Percentiles rank a stretch among this genome's conserved stretches.
phyloP scores from a whole-genome alignment of 768 basidiomycete species.

The Rhizopogon vulgaris region DNA sequence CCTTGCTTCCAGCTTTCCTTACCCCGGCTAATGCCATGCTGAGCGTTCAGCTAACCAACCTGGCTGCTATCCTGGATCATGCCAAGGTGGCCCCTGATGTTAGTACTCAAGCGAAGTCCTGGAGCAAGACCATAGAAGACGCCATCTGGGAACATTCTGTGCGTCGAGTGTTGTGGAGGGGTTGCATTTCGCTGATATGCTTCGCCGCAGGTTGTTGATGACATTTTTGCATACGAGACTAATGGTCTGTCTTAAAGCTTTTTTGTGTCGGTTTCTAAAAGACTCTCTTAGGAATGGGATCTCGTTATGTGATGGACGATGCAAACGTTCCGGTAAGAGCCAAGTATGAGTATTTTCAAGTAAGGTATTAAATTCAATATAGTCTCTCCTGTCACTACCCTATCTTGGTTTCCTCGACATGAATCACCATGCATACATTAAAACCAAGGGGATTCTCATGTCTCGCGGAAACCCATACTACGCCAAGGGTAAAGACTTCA shows the following conservation, averaged over 20 bases:
- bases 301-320: conserved; percentile 77
- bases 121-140: conserved; percentile 50
- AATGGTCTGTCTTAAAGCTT: conserved; percentile 41
- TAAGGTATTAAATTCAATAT: neutral
- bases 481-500: conserved; percentile 54
- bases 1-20: conserved; percentile 49
- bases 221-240: conserved; percentile 72
- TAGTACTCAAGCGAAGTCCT: conserved; percentile 46
- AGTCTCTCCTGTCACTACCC: conserved; percentile 75
- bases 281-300: conserved; percentile 47
- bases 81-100: conserved; percentile 42
- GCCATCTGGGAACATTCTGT: conserved; percentile 64
- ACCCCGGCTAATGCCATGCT: conserved; percentile 82
- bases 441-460: conserved; percentile 57
- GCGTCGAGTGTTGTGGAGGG: conserved; percentile 6
- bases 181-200: neutral
- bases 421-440: conserved; percentile 49
- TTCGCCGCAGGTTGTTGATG: conserved; percentile 45
- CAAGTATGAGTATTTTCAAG: neutral
- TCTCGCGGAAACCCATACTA: conserved; percentile 69
- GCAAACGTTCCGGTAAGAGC: conserved; percentile 72
- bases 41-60: conserved; percentile 59
- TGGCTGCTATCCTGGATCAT: conserved; percentile 54
- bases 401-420: conserved; percentile 74
- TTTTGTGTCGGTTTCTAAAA: neutral